Evolutionary conservation across 192 early-diverging fungal genomes (phyloP).

Genomic region (Backusella parvicylindrica): DNA sequence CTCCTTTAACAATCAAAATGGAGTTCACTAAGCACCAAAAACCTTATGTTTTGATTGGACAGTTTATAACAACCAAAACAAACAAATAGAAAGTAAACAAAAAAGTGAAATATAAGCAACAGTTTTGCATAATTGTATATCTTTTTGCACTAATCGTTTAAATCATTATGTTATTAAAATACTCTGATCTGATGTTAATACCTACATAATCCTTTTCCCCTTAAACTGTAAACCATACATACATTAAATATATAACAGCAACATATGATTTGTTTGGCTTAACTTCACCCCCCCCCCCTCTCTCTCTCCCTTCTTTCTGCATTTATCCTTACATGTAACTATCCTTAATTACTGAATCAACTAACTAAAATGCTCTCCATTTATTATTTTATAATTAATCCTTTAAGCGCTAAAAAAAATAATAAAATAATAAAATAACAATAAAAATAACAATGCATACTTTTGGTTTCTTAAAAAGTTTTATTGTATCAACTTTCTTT

Average conservation of each 20-base stretch:
- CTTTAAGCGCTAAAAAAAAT: too few relatives aligned
- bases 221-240: neutral
- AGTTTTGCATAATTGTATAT: neutral
- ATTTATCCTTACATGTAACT: neutral
- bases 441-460: too few relatives aligned
- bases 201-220: neutral
- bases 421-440: too few relatives aligned
- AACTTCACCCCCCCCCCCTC: neutral
- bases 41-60: neutral
- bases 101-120: neutral
- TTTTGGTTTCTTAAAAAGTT: too few relatives aligned
- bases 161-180: too few relatives aligned
- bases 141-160: too few relatives aligned
- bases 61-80: neutral
- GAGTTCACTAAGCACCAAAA: neutral
- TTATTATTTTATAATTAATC: too few relatives aligned
- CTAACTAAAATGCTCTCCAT: too few relatives aligned
- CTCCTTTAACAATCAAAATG: neutral
- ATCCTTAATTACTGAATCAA: too few relatives aligned
- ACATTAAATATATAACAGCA: neutral
- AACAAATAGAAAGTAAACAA: neutral
- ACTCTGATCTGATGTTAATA: neutral
- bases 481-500: too few relatives aligned
- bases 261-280: neutral
- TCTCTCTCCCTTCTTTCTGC: neutral